These are phyloP conservation scores for Suillus brevipes DNA, from an alignment of 768 basidiomycete genomes.

Conservation along the genomic window DNA sequence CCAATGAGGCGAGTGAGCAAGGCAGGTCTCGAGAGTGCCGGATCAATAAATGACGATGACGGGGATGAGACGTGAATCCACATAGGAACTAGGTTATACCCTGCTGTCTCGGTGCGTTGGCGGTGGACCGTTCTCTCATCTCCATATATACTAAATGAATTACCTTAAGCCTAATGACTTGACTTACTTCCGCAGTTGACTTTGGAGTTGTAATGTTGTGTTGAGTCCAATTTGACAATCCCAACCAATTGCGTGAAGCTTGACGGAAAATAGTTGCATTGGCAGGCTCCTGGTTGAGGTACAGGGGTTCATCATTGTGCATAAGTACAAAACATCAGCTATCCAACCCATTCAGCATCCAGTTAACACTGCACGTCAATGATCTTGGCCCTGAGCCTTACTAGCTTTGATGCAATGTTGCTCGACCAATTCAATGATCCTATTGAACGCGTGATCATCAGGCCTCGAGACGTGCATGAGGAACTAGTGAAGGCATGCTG, in stretches of 20 bases:
- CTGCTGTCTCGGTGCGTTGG: not conserved
- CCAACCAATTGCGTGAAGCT: not conserved
- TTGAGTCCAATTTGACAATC: not conserved
- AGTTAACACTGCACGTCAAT: not conserved
- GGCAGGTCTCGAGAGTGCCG: conserved; percentile 84
- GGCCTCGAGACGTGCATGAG: too few relatives aligned
- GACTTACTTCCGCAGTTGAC: not conserved
- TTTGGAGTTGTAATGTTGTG: not conserved
- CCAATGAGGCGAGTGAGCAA: conserved; percentile 90
- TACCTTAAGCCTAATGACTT: not conserved
- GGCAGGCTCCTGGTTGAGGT: not conserved
- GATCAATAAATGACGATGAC: conserved; percentile 2
- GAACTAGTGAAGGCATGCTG: not conserved
- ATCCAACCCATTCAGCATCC: not conserved
- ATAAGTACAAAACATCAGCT: not conserved
- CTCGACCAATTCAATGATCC: too few relatives aligned
- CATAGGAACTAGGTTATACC: not conserved
- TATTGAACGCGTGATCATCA: too few relatives aligned
- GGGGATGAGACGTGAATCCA: not conserved
- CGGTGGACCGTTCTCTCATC: not conserved
- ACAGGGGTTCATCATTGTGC: not conserved
- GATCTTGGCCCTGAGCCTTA: not conserved
- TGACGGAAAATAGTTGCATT: not conserved
- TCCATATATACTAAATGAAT: not conserved
- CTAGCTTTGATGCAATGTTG: too few relatives aligned